A percentile compares a stretch with the other conserved stretches of the same genome.
phyloP scores from a whole-genome alignment of 495 filamentous ascomycete species.

The Aspergillus nanangensis region DNA sequence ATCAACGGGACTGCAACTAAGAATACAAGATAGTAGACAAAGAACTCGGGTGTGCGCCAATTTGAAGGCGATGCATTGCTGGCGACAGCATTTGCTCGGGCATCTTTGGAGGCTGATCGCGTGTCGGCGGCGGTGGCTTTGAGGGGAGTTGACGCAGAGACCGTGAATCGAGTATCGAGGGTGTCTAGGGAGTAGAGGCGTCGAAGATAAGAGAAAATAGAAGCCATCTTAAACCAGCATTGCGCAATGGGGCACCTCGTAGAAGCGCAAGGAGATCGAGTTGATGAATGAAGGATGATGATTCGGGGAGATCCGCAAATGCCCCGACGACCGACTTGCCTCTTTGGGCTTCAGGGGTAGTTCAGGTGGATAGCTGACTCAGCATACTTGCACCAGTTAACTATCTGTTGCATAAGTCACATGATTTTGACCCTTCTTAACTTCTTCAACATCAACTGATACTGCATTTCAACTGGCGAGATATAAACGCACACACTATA shows the following conservation, averaged over 20 bases:
- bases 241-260: constrained; percentile 8
- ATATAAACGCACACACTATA: too few species aligned
- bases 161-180: constrained; percentile 87
- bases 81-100: constrained; percentile 42
- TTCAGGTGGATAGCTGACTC: too few species aligned
- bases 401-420: too few species aligned
- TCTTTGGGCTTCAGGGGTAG: too few species aligned
- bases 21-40: constrained; percentile 73
- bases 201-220: constrained; percentile 14
- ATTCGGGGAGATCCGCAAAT: constrained; percentile 4
- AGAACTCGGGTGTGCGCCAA: constrained; percentile 89
- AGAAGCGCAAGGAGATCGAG: constrained; percentile 1
- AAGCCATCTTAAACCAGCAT: constrained; percentile 38
- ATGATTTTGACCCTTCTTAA: too few species aligned
- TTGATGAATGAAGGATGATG: constrained; percentile 6
- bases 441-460: too few species aligned
- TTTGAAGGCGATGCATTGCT: constrained; percentile 49
- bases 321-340: too few species aligned
- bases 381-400: too few species aligned
- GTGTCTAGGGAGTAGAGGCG: constrained; percentile 62
- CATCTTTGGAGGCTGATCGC: constrained; percentile 37
- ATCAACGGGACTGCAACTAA: constrained; percentile 69
- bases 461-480: too few species aligned
- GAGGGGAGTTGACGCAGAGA: constrained; percentile 62
- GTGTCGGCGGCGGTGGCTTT: constrained; percentile 47